These are phyloP conservation scores for Hippophae rhamnoides DNA, from an alignment of 306 rosid genomes.

Conservation along the genomic window DNA sequence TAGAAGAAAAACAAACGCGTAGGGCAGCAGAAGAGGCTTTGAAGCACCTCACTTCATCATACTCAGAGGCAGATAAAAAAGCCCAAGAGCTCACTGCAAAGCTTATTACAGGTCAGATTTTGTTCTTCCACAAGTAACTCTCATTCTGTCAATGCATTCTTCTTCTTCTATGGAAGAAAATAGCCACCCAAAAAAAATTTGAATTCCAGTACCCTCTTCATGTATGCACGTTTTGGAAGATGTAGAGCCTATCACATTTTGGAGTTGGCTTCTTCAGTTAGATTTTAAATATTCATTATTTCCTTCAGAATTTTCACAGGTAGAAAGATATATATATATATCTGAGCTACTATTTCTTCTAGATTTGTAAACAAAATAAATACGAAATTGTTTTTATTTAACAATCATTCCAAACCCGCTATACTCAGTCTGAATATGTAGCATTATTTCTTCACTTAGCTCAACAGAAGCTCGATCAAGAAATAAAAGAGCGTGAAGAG, in stretches of 20 bases:
- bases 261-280: no score
- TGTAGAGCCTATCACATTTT: no score
- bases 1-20: constrained; percentile 75
- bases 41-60: constrained; percentile 63
- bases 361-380: background rate
- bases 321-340: no score
- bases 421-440: constrained; percentile 20
- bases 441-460: constrained; percentile 41
- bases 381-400: no score
- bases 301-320: no score
- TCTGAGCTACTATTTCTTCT: no score
- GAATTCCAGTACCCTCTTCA: no score
- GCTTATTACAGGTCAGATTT: constrained; percentile 70
- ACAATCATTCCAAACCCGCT: background rate
- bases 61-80: constrained; percentile 72
- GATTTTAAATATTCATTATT: no score
- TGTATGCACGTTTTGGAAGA: no score
- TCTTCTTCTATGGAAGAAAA: background rate
- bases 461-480: constrained; percentile 62
- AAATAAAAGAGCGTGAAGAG: constrained; percentile 83
- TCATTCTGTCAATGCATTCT: background rate
- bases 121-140: background rate
- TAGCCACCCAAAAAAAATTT: no score
- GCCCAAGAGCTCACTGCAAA: constrained; percentile 66
- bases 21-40: constrained; percentile 79